phyloP scores from a whole-genome alignment of 2,329 filamentous ascomycete genomes.

The Zalaria sp. region DNA sequence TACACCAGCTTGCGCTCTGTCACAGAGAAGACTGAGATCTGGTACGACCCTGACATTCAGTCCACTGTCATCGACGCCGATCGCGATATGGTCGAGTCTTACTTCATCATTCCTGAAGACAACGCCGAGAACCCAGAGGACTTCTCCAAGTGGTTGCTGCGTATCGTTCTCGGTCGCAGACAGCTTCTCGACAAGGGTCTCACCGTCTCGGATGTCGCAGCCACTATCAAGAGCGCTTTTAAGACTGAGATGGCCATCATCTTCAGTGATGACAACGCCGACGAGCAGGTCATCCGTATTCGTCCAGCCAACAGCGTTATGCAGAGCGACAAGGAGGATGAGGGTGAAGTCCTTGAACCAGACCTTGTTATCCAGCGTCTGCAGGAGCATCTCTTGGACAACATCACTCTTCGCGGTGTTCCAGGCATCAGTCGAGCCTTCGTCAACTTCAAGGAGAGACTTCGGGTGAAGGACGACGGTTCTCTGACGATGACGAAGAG shows the following conservation, averaged over 20 bases:
- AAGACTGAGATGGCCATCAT: constrained; percentile 76
- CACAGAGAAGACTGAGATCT: constrained; percentile 85
- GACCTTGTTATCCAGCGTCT: constrained; percentile 88
- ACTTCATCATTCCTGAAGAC: constrained; percentile 87
- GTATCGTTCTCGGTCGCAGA: constrained; percentile 82
- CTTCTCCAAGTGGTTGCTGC: constrained; percentile 90
- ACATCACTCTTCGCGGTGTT: constrained; percentile 81
- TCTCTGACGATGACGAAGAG: constrained; percentile 60
- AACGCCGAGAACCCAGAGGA: constrained; percentile 45
- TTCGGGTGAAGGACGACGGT: constrained; percentile 55
- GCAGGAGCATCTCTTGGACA: constrained; percentile 81
- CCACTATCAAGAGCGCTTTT: constrained; percentile 81
- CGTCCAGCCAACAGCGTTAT: constrained; percentile 38
- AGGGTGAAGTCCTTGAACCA: constrained; percentile 64
- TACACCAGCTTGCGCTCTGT: constrained; percentile 89
- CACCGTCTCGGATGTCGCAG: constrained; percentile 79
- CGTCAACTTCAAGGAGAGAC: constrained; percentile 65
- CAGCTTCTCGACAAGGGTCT: constrained; percentile 93
- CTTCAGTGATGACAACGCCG: constrained; percentile 96
- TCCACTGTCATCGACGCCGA: constrained; percentile 78
- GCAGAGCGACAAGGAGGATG: constrained; percentile 48
- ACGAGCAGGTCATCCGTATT: constrained; percentile 86
- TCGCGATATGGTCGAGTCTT: constrained; percentile 87
- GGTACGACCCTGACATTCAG: constrained; percentile 87
- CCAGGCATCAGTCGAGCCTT: constrained; percentile 81